Base-by-base conservation (phyloP, 371 early-diverging fungal genomes). In the Mortierella sp. region DNA sequence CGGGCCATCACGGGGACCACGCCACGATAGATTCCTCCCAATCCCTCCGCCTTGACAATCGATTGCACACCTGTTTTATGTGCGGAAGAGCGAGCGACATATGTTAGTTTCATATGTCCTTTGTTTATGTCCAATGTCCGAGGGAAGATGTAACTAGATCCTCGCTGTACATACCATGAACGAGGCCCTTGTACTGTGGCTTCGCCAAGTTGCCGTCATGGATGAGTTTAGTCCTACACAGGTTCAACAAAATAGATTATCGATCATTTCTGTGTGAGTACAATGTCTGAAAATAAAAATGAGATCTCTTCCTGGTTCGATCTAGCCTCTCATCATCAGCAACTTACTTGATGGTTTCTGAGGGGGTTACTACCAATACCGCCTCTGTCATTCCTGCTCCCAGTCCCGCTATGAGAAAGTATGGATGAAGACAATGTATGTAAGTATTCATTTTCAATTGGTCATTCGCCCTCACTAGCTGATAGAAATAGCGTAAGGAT, bases 361-460 rank as follows among this genome's bases (percentile, higher is more conserved):
- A 93, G 8, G 98, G 98, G 0, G 97, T 96, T 0, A 98, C 98
- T 0, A 95, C 97, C 18, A 95, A 70, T 4, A 93, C 90, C 1
- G 97, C 97, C 79, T 97, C 97, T 18, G 94, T 92, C 87, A 96
- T 92, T n/a, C 98, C 98, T 0, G 97, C 97, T 21, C 95, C 95
- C 43, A 98, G 83, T 12, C 98, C 98, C 18, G 98, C 97, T 65
- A 85, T 60, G 4, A 27, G 21, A 16, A 27, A 16, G 7, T 5
- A 14, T 12, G 16, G 5, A 38, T 14, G 7, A 18, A 6, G 35
- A 14, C 5, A 18, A 16, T 18, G 38, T 14, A 3, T 32, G 63
- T 63, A 7, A 63, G 63, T 32, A n/a, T 0, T 27, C 27, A 8
- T 4, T 56, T 27, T 11, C 63, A 16, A 18, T 18, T 14, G 63